Conservation (phyloP, 148 eudicot genomes). For the Gaultheria prostrata region DNA sequence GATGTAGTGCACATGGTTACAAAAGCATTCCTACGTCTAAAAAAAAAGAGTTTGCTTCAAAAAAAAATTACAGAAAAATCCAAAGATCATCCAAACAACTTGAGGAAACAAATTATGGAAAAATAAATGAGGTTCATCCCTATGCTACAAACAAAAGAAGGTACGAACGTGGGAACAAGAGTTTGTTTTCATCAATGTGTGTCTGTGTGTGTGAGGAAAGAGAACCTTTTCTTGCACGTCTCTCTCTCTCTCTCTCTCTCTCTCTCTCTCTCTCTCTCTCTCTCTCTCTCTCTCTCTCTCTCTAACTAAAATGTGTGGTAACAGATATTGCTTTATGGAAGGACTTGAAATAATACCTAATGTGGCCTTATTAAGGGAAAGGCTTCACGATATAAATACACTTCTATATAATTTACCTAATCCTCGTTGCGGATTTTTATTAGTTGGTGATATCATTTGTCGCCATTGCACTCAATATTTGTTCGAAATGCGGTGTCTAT, state of each 20-base stretch:
- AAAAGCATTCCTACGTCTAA: neutral
- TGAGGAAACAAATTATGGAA: neutral
- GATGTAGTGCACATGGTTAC: too few relatives aligned
- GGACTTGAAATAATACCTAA: slow-evolving; percentile 27
- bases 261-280: neutral
- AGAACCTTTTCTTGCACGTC: slow-evolving; percentile 21
- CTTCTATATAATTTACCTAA: too few relatives aligned
- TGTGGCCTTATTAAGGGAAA: slow-evolving; percentile 22
- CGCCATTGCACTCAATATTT: too few relatives aligned
- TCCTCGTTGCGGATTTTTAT: too few relatives aligned
- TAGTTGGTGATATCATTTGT: too few relatives aligned
- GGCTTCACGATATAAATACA: neutral
- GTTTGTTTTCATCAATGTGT: slow-evolving; percentile 17
- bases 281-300: neutral
- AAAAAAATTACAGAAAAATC: neutral
- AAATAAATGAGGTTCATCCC: neutral
- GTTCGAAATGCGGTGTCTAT: too few relatives aligned
- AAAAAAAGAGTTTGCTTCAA: neutral
- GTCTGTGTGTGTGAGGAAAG: neutral
- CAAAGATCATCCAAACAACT: neutral
- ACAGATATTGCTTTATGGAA: slow-evolving; percentile 36
- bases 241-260: neutral
- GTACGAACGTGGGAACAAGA: neutral
- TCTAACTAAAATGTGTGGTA: slow-evolving; percentile 22
- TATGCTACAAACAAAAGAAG: slow-evolving; percentile 16